phyloP scores from a whole-genome alignment of 108 stramenopile species.

The Fragilaria radians region DNA sequence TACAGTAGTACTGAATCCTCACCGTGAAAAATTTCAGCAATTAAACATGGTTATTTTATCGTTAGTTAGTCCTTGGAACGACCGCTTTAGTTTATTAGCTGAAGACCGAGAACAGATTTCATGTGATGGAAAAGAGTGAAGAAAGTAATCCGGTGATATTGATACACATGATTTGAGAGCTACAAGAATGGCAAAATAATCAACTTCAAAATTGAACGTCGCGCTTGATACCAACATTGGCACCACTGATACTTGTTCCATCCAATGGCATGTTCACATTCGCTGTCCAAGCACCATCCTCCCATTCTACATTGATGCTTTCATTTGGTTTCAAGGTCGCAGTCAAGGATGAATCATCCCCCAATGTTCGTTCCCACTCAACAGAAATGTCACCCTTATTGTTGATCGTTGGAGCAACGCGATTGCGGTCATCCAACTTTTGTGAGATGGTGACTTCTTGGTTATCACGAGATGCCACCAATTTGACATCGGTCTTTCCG shows the following conservation, averaged over 20 bases:
- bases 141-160: background rate
- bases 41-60: too few relatives aligned
- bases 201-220: constrained; percentile 77
- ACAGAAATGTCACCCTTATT: constrained; percentile 64
- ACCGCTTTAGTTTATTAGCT: too few relatives aligned
- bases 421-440: constrained; percentile 62
- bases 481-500: constrained; percentile 44
- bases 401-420: constrained; percentile 69
- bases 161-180: background rate
- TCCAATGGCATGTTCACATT: constrained; percentile 74
- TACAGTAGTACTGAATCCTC: too few relatives aligned
- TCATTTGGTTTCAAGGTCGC: constrained; percentile 79
- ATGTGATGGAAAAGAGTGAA: too few relatives aligned
- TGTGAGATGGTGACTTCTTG: constrained; percentile 52
- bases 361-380: constrained; percentile 72
- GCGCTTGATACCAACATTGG: constrained; percentile 73
- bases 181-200: constrained; percentile 4
- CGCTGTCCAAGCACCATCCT: constrained; percentile 78
- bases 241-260: constrained; percentile 53
- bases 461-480: constrained; percentile 51
- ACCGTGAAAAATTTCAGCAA: too few relatives aligned
- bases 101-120: too few relatives aligned
- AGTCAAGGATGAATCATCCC: constrained; percentile 58
- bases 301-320: constrained; percentile 75
- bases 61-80: too few relatives aligned